Evolutionary conservation across 768 basidiomycete genomes (phyloP).

Genomic region (Neoboletus subvelutipes): DNA sequence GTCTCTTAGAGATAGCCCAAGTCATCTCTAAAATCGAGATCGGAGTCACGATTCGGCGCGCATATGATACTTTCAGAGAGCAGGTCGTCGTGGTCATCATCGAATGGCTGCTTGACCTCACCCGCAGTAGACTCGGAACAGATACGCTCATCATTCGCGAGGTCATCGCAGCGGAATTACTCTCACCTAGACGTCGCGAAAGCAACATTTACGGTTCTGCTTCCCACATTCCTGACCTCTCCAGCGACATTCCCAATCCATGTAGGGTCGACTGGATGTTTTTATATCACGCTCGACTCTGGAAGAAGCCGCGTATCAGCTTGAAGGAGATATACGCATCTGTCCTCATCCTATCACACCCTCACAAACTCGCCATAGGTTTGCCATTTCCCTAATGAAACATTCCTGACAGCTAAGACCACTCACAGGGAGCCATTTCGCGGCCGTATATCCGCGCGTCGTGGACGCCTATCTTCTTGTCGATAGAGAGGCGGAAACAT

Average conservation of each 20-base stretch:
- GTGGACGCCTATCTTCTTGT: constrained; percentile 90
- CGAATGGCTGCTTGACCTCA: constrained; percentile 82
- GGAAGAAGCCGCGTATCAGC: constrained; percentile 81
- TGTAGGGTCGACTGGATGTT: constrained; percentile 74
- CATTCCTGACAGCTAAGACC: constrained; percentile 4
- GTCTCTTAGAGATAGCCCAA: constrained; percentile 75
- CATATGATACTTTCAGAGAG: constrained; percentile 87
- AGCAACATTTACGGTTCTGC: constrained; percentile 43
- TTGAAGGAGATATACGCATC: constrained; percentile 83
- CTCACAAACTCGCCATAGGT: constrained; percentile 81
- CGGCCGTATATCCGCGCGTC: constrained; percentile 79
- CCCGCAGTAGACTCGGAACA: constrained; percentile 64
- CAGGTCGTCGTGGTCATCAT: constrained; percentile 81
- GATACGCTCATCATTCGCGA: constrained; percentile 71
- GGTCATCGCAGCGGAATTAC: constrained; percentile 66
- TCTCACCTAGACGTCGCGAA: constrained; percentile 59
- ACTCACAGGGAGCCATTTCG: constrained; percentile 72
- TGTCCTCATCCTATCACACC: constrained; percentile 65
- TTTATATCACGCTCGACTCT: constrained; percentile 77
- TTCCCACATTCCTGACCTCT: constrained; percentile 36
- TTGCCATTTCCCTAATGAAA: constrained; percentile 10
- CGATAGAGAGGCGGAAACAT: constrained; percentile 93
- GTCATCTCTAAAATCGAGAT: constrained; percentile 85
- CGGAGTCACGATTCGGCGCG: constrained; percentile 84
- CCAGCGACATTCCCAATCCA: constrained; percentile 45